Percentiles rank a stretch among this genome's conserved stretches.
Conservation (phyloP, 2,329 filamentous ascomycete species). For the Rutstroemia sydowiana region DNA sequence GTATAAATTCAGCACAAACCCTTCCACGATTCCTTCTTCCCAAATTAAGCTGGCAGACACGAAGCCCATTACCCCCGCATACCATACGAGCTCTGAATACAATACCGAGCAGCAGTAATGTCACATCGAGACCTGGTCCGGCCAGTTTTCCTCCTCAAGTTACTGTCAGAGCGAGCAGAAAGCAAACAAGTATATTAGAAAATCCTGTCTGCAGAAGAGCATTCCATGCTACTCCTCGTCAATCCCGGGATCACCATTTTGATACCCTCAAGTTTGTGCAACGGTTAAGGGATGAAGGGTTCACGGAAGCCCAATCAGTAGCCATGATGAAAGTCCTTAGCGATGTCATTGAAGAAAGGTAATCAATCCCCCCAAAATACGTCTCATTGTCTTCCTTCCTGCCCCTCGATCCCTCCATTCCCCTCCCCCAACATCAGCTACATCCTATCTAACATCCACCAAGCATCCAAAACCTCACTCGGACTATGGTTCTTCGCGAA, state of each 20-base stretch:
- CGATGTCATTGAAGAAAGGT: conserved; percentile 95
- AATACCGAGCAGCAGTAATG: conserved; percentile 9
- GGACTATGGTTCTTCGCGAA: conserved; percentile 96
- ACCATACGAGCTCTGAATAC: conserved; percentile 22
- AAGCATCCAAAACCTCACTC: conserved; percentile 91
- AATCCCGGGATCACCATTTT: conserved; percentile 80
- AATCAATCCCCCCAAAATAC: conserved; percentile 9
- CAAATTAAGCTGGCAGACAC: conserved; percentile 28
- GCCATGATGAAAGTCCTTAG: conserved; percentile 98
- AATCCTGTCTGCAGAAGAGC: conserved; percentile 29
- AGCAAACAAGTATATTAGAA: conserved; percentile 14
- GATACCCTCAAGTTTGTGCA: conserved; percentile 97
- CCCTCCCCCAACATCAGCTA: background rate
- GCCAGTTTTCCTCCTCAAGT: conserved; percentile 2
- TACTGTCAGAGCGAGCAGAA: background rate
- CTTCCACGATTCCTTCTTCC: conserved; percentile 30
- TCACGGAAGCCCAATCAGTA: conserved; percentile 88
- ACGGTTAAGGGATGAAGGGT: conserved; percentile 80
- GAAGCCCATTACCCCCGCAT: conserved; percentile 12
- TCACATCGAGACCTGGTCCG: conserved; percentile 4
- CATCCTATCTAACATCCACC: conserved; percentile 1
- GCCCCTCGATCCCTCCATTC: background rate
- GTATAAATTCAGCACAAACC: conserved; percentile 16
- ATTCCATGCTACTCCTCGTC: conserved; percentile 62
- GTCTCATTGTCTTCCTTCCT: background rate